Conservation (phyloP, 345 rosid species). For the Draba incana region DNA sequence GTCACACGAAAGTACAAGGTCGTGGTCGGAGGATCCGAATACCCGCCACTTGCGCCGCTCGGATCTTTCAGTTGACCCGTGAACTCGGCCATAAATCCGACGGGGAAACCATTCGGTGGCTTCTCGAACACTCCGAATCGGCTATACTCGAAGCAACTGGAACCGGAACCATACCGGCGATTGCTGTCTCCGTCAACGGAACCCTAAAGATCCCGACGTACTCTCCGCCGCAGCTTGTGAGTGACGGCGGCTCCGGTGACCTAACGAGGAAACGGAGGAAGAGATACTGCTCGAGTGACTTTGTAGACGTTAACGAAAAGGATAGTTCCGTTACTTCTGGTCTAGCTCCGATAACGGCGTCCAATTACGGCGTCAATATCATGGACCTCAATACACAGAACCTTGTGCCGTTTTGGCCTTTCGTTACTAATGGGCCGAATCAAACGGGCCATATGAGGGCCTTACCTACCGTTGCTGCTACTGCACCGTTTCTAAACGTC, state of each 20-base stretch:
- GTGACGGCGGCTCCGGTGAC: conserved; percentile 34
- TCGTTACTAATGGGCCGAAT: conserved; percentile 41
- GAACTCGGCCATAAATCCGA: conserved; percentile 80
- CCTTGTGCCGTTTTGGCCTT: conserved; percentile 61
- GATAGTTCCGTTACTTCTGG: conserved; percentile 58
- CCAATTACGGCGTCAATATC: conserved; percentile 27
- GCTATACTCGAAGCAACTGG: conserved; percentile 81
- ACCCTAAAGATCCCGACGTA: conserved; percentile 66
- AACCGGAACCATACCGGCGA: conserved; percentile 76
- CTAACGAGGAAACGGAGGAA: conserved; percentile 50
- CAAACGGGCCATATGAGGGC: conserved; percentile 55
- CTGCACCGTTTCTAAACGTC: conserved; percentile 49
- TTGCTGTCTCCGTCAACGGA: conserved; percentile 75
- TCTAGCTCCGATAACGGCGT: conserved; percentile 53
- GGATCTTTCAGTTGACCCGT: conserved; percentile 78
- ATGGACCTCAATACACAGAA: conserved; percentile 42
- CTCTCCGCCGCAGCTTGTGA: conserved; percentile 40
- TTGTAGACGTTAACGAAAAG: conserved; percentile 47
- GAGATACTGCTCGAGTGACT: conserved; percentile 53
- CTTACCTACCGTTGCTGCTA: conserved; percentile 46
- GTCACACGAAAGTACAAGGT: conserved; percentile 90
- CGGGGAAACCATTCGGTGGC: conserved; percentile 79
- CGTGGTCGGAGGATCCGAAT: conserved; percentile 81
- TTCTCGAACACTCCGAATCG: conserved; percentile 68
- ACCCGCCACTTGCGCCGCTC: conserved; percentile 77